Conservation (phyloP, 169 alveolate species). For the Plasmodium vivax region DNA sequence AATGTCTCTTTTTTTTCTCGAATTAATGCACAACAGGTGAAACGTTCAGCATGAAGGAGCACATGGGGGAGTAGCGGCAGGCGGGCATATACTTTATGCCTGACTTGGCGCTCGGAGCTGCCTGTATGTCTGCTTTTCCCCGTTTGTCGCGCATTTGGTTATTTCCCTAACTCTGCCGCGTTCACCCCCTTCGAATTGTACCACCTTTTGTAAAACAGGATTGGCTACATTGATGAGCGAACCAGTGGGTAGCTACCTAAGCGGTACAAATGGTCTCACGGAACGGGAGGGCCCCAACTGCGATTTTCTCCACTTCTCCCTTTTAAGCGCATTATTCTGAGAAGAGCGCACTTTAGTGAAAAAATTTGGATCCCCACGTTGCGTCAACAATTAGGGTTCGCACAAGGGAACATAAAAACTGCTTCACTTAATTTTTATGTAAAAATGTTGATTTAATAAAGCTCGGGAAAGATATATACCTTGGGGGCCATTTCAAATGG, state of each 20-base stretch:
- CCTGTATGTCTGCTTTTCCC: not conserved
- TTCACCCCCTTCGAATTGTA: not conserved
- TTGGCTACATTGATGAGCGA: not conserved
- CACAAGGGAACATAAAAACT: not conserved
- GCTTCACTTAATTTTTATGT: not conserved
- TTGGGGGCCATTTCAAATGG: not conserved
- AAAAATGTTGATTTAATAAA: not conserved
- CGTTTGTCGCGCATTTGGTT: not conserved
- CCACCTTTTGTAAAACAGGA: not conserved
- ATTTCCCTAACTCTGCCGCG: not conserved
- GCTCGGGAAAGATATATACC: not conserved
- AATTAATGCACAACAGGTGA: conserved; percentile 3
- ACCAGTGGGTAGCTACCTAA: not conserved
- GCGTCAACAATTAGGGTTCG: not conserved
- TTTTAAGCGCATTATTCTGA: not conserved
- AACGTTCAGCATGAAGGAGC: not conserved
- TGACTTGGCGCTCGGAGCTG: not conserved
- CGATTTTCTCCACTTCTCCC: not conserved
- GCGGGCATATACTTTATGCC: not conserved
- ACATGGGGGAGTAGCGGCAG: not conserved
- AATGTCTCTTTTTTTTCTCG: conserved; percentile 17
- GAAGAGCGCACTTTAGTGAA: not conserved
- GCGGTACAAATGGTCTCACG: not conserved
- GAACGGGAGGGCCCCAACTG: not conserved
- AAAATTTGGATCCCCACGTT: not conserved